Evolutionary conservation across 2,329 filamentous ascomycete genomes (phyloP).

Genomic region (Cladophialophora yegresii): DNA sequence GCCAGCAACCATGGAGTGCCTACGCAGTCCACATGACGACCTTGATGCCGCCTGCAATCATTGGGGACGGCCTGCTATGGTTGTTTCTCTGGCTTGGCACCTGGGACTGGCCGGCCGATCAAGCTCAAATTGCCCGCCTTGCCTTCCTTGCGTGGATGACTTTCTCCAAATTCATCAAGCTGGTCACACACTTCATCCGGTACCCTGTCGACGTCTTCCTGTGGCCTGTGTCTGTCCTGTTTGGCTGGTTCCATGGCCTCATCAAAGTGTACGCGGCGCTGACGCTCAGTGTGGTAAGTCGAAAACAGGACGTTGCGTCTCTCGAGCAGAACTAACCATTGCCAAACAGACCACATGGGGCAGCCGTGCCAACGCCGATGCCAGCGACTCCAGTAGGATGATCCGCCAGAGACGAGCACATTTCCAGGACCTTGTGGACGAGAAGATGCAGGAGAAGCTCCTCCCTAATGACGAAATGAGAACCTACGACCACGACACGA

Average conservation of each 20-base stretch:
- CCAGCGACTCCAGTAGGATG: conserved; percentile 74
- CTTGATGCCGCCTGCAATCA: conserved; percentile 81
- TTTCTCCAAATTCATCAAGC: conserved; percentile 88
- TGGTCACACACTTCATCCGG: conserved; percentile 80
- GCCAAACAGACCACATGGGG: conserved; percentile 82
- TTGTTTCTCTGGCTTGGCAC: conserved; percentile 70
- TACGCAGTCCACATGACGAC: conserved; percentile 93
- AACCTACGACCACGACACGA: conserved; percentile 29
- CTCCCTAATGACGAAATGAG: conserved; percentile 29
- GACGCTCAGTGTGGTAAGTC: conserved; percentile 78
- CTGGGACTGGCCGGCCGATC: conserved; percentile 58
- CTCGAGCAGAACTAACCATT: conserved; percentile 28
- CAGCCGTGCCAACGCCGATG: conserved; percentile 86
- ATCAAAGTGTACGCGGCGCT: conserved; percentile 88
- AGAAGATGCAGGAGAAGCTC: conserved; percentile 30
- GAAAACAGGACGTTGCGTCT: neutral
- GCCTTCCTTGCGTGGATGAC: conserved; percentile 73
- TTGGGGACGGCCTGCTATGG: conserved; percentile 73
- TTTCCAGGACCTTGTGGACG: conserved; percentile 18
- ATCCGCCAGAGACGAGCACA: conserved; percentile 38
- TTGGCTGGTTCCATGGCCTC: conserved; percentile 88
- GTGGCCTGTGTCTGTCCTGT: conserved; percentile 80
- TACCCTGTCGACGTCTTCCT: conserved; percentile 79
- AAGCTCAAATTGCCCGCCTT: conserved; percentile 60
- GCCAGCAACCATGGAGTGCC: conserved; percentile 88